Base-by-base conservation (phyloP, 2,329 filamentous ascomycete species). In the Cladophialophora bantiana region DNA sequence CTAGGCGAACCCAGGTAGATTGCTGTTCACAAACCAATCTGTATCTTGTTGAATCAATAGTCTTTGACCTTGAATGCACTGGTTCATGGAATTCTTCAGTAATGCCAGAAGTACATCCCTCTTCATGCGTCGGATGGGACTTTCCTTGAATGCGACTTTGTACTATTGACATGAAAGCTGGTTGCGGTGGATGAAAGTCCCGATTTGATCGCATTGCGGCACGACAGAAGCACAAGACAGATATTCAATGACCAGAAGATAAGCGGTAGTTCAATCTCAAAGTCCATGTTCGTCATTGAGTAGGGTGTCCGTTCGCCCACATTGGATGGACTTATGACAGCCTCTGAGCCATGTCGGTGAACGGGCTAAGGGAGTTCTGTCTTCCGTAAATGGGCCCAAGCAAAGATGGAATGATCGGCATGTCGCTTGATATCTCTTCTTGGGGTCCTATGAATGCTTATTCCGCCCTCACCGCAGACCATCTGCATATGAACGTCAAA, bases 401-500 rank as follows among this genome's bases (percentile, higher is more conserved):
- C 36, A 15, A 59, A 59, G 40, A 59, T 50, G 3, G 38, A 59
- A 26, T 48, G 57, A n/a, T 59, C 57, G 6, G n/a, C 34, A 18
- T 64, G 53, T 3, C 35, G 32, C 32, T 69, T 70, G 18, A 65
- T 69, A 72, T 72, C 62, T 70, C 62, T 52, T 71, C 66, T 18
- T 65, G 63, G 2, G 71, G 68, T 35, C 70, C 31, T 31, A 48
- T 55, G 38, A 76, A 75, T 7, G 75, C 74, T 18, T 71, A n/a
- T 73, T 2, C 68, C 60, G 4, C 73, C 73, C 42, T 77, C 75
- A 3, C 82, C 82, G 57, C 83, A 84, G 0, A 83, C 59, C 4
- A 83, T 68, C 0, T 81, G 76, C 77, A 84, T 81, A 42, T 79
- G 76, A 18, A 83, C 74, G 0, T 74, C 74, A 34, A 84, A 83